Conservation (phyloP, 768 basidiomycete species). For the Cystobasidium tubakii region DNA sequence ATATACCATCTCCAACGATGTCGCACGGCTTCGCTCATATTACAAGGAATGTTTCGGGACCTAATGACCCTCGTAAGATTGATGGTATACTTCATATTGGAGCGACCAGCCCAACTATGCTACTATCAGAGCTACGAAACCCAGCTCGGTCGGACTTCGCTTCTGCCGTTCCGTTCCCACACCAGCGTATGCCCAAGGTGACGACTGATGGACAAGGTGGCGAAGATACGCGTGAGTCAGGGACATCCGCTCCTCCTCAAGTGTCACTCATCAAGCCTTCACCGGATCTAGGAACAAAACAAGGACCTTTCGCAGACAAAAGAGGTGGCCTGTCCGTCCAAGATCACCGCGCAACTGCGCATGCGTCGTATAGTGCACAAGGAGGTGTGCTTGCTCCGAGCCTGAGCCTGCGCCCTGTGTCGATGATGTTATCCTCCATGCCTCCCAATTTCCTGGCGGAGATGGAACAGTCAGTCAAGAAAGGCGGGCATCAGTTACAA, state of each 20-base stretch:
- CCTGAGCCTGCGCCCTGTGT: constrained; percentile 30
- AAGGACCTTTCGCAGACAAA: not conserved
- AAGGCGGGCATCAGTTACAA: not conserved
- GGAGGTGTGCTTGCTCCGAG: constrained; percentile 21
- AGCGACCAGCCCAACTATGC: not conserved
- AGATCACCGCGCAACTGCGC: not conserved
- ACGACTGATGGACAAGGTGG: not conserved
- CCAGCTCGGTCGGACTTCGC: constrained; percentile 4
- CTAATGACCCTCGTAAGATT: not conserved
- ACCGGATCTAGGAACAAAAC: not conserved
- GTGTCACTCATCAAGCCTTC: constrained; percentile 25
- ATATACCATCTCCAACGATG: not conserved
- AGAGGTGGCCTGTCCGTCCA: not conserved
- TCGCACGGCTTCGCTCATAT: not conserved
- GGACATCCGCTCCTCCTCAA: constrained; percentile 7
- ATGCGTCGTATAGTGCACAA: not conserved
- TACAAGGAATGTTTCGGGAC: not conserved
- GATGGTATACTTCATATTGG: not conserved
- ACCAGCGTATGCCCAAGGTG: not conserved
- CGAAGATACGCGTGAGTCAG: not conserved
- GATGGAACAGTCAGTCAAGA: constrained; percentile 8
- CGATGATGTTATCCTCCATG: constrained; percentile 33
- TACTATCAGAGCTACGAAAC: not conserved
- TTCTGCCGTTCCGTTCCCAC: constrained; percentile 3
- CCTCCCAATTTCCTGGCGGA: constrained; percentile 24